A percentile compares a stretch with the other conserved stretches of the same genome.
These are phyloP conservation scores for Trametes cingulata DNA, from an alignment of 768 basidiomycete genomes.

Conservation along the genomic window DNA sequence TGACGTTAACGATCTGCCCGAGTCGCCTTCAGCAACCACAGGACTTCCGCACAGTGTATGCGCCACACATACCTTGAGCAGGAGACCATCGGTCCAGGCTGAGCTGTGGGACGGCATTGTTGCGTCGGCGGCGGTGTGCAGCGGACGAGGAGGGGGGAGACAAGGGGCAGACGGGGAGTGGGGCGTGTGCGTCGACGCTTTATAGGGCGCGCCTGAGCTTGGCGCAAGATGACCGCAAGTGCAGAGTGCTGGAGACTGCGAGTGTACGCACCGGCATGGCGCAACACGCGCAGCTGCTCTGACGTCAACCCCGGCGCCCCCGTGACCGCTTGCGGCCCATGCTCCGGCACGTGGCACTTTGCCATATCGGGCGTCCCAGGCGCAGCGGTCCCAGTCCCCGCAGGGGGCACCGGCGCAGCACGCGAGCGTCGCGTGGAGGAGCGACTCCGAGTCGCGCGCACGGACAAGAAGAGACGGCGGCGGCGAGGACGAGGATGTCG, in stretches of 20 bases:
- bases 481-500: slow-evolving; percentile 29
- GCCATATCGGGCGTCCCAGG: not conserved
- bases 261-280: slow-evolving; percentile 10
- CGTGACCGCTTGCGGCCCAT: slow-evolving; percentile 6
- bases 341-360: not conserved
- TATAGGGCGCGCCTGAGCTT: slow-evolving; percentile 8
- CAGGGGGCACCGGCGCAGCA: not conserved
- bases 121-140: not conserved
- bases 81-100: slow-evolving; percentile 79
- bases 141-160: not conserved
- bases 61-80: slow-evolving; percentile 63
- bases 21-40: not conserved
- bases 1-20: slow-evolving; percentile 74
- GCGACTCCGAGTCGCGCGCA: slow-evolving; percentile 4
- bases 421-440: slow-evolving; percentile 11
- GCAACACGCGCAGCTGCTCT: slow-evolving; percentile 11
- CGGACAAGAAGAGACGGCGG: not conserved
- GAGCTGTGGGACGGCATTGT: slow-evolving; percentile 38
- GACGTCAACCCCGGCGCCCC: slow-evolving; percentile 13
- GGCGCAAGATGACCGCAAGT: not conserved
- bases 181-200: slow-evolving; percentile 10
- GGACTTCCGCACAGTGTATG: not conserved
- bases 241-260: not conserved
- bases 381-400: slow-evolving; percentile 7
- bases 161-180: slow-evolving; percentile 5